Evolutionary conservation across 129 eudicot species (phyloP).

Genomic region (Tagetes patula): DNA sequence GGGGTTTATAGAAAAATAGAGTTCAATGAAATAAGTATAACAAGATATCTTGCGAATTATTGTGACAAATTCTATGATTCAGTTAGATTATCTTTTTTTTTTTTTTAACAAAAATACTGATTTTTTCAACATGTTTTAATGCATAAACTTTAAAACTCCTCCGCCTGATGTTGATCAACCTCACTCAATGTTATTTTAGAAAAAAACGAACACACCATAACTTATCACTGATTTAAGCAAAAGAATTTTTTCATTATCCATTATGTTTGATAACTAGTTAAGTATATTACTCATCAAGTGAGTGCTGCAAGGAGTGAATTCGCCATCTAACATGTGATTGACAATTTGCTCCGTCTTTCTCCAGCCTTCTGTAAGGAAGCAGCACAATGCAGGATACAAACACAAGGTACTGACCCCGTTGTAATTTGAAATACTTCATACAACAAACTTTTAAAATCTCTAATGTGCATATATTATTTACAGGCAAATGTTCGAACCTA

Average conservation of each 20-base stretch:
- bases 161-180: not conserved
- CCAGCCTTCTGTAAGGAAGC: constrained; percentile 97
- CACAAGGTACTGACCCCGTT: constrained; percentile 60
- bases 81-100: not conserved
- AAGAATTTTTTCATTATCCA: not conserved
- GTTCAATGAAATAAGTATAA: not conserved
- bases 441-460: not conserved
- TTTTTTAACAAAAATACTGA: not conserved
- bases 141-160: not conserved
- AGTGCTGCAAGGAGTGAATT: not conserved
- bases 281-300: not conserved
- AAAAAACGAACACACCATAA: not conserved
- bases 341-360: not conserved
- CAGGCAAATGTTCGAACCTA: constrained; percentile 84
- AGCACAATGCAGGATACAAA: constrained; percentile 96
- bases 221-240: not conserved
- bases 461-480: not conserved
- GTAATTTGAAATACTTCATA: not conserved
- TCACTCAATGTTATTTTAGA: not conserved
- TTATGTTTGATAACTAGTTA: not conserved
- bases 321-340: not conserved
- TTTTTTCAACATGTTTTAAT: not conserved
- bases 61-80: not conserved
- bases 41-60: not conserved
- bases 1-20: not conserved